Evolutionary conservation across 2,329 filamentous ascomycete genomes (phyloP).

Genomic region (Parastagonospora nodorum): DNA sequence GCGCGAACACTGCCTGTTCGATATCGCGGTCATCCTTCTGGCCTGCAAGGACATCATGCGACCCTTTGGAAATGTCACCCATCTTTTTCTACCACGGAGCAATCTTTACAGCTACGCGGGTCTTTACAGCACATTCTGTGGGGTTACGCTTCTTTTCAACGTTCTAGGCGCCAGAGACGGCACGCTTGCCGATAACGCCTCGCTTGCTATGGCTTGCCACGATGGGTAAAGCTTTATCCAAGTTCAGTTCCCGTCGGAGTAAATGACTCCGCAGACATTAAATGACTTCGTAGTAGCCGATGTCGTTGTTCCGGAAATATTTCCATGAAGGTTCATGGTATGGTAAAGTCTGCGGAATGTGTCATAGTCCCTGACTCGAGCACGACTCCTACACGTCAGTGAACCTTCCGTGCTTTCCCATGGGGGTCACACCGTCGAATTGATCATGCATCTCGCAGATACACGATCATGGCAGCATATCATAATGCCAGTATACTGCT

Average conservation of each 20-base stretch:
- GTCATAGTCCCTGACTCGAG: no score
- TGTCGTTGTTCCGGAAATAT: no score
- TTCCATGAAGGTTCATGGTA: no score
- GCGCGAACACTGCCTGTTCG: conserved; percentile 2
- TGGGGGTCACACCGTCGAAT: no score
- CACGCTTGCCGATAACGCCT: background rate
- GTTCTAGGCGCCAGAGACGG: background rate
- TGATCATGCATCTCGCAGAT: no score
- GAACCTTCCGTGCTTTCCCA: no score
- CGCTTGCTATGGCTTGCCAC: background rate
- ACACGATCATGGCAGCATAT: no score
- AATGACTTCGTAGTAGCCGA: no score
- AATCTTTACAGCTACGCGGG: background rate
- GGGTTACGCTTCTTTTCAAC: background rate
- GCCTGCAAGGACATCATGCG: conserved; percentile 6
- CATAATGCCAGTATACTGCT: no score
- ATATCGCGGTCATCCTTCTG: background rate
- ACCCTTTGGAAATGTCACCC: conserved; percentile 14
- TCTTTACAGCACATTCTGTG: background rate
- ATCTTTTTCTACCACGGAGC: conserved; percentile 3
- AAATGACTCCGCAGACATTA: no score
- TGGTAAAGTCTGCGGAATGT: no score
- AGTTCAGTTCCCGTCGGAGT: background rate
- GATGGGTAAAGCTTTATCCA: conserved; percentile 2
- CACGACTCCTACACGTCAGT: no score